Evolutionary conservation across 2,329 filamentous ascomycete genomes (phyloP), one percentile per base, ranked within the genome.

Genomic region (Lasiodiplodia hormozganensis): DNA sequence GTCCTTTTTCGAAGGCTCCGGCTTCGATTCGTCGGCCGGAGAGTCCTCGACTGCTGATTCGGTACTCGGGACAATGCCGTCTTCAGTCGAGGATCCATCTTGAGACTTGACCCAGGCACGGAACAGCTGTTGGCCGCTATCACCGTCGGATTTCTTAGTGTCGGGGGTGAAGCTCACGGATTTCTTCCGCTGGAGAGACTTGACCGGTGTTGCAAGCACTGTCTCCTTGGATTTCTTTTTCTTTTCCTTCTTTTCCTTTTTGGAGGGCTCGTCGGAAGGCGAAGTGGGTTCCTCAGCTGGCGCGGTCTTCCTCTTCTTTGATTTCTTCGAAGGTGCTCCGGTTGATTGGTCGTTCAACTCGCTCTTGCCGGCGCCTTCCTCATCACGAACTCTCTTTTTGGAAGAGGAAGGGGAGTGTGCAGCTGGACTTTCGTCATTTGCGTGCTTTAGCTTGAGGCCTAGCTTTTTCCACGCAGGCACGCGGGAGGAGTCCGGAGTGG

Each of bases 121-220:
- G 77, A 85, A 86, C 47, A 86, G 77, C 58, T 83, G 80, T 69
- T 84, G 83, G 60, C 82, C 83, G 67, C 83, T 87, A 69, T 85
- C 83, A 23, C 85, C 87, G 76, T 90, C 87, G 56, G 84, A 78
- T 7, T 77, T 79, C 74, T 91, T 90, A 3, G 88, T 89, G 62
- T 89, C 88, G 8, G 86, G 82, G 1, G 88, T 86, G 75, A 92
- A 91, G 1, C 87, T 86, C 10, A 92, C 89, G 4, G 86, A 88
- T 75, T 90, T 90, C 70, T 81, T 81, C 49, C 75, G 75, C 28
- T 52, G 66, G 47, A 62, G 60, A 5, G 23, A 52, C 47, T 34
- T 68, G 66, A 56, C 57, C n/a, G 54, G 62, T 5, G 68, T 67
- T 28, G 58, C 38, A n/a, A 64, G 12, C 8, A 28, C 31, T 10